A percentile compares a stretch with the other conserved stretches of the same genome.
phyloP scores from a whole-genome alignment of 495 filamentous ascomycete species.

The Geoglossum glabrum region DNA sequence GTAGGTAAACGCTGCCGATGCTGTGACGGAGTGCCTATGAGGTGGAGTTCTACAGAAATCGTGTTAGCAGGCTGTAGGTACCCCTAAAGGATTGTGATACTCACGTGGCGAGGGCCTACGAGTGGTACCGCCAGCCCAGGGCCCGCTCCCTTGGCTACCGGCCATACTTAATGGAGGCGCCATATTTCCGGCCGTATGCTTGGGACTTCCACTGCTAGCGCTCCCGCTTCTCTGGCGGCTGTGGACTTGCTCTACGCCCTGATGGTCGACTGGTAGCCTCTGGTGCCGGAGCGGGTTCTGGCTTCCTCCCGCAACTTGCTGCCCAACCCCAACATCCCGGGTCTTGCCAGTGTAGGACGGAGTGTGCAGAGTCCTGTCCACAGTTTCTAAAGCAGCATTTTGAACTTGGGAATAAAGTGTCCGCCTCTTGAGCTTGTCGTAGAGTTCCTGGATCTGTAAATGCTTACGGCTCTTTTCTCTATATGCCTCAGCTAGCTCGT shows the following conservation, averaged over 20 bases:
- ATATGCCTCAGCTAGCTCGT: conserved; percentile 47
- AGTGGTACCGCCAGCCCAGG: neutral
- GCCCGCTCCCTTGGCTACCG: neutral
- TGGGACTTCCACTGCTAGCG: conserved; percentile 16
- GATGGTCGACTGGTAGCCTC: conserved; percentile 16
- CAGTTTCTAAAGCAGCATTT: conserved; percentile 46
- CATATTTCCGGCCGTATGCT: neutral
- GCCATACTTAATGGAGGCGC: neutral
- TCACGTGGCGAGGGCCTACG: neutral
- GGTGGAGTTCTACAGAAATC: neutral
- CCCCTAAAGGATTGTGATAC: neutral
- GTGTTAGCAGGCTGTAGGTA: neutral
- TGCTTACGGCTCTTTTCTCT: conserved; percentile 57
- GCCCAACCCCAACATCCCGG: neutral
- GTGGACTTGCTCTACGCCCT: conserved; percentile 25
- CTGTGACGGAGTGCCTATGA: conserved; percentile 9
- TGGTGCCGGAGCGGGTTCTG: neutral
- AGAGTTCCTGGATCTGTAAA: conserved; percentile 64
- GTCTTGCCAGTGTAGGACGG: neutral
- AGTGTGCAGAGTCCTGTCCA: conserved; percentile 32
- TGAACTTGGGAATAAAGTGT: conserved; percentile 49
- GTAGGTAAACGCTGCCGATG: conserved; percentile 12
- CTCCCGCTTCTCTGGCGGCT: conserved; percentile 28
- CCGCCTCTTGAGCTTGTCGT: conserved; percentile 60
- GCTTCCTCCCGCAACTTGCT: conserved; percentile 5